phyloP scores from a whole-genome alignment of 495 filamentous ascomycete species.

The Lophiotrema nucula region DNA sequence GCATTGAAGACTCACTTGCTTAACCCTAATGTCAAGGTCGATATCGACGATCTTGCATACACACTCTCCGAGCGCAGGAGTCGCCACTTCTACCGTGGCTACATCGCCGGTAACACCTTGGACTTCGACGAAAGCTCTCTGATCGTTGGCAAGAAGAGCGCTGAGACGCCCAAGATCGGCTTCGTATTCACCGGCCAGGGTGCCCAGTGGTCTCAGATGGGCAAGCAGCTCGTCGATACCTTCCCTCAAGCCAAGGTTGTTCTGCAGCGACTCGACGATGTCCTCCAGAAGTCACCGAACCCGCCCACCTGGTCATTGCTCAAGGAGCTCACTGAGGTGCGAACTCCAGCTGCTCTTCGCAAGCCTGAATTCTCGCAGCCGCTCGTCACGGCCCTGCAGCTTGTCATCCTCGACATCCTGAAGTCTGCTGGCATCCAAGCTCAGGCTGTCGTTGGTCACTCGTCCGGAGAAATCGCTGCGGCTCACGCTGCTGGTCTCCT shows the following conservation, averaged over 20 bases:
- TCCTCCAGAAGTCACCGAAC: not conserved
- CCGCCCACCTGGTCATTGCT: conserved; percentile 4
- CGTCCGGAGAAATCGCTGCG: conserved; percentile 37
- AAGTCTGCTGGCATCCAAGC: conserved; percentile 42
- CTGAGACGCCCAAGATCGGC: not conserved
- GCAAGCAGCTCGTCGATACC: not conserved
- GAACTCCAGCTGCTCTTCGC: not conserved
- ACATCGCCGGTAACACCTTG: not conserved
- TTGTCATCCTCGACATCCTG: conserved; percentile 51
- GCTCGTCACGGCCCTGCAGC: conserved; percentile 52
- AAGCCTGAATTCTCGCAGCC: conserved; percentile 42
- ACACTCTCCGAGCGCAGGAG: not conserved
- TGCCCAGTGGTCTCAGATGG: conserved; percentile 22
- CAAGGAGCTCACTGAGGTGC: not conserved
- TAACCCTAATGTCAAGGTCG: conserved; percentile 28
- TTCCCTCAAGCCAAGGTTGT: not conserved
- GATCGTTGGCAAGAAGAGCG: not conserved
- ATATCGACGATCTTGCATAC: conserved; percentile 40
- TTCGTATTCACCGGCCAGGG: conserved; percentile 32
- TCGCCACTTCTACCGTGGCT: not conserved
- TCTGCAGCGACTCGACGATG: not conserved
- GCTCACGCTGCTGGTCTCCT: conserved; percentile 30
- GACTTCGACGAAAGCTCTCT: not conserved
- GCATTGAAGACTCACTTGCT: not conserved
- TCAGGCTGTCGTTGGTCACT: conserved; percentile 32